Conservation (phyloP, 495 filamentous ascomycete genomes). For the Polyplosphaeria fusca region DNA sequence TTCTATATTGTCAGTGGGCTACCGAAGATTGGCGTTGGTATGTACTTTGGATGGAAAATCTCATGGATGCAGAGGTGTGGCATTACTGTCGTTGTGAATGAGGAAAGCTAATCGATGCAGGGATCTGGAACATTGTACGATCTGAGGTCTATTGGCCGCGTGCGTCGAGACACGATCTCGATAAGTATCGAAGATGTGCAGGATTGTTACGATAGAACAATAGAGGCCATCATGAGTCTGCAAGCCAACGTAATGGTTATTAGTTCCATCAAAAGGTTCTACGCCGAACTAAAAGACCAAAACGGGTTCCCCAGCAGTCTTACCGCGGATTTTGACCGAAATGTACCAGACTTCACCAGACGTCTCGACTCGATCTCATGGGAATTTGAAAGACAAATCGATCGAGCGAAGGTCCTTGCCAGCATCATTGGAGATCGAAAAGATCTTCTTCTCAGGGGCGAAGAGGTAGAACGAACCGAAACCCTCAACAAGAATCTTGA, state of each 20-base stretch:
- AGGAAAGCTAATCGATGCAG: background rate
- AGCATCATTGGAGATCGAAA: background rate
- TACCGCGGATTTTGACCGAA: constrained; percentile 24
- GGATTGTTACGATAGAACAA: constrained; percentile 40
- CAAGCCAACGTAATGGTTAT: constrained; percentile 44
- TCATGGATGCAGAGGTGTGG: constrained; percentile 38
- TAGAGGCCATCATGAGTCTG: constrained; percentile 41
- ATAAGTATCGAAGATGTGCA: constrained; percentile 42
- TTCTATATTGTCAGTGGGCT: constrained; percentile 44
- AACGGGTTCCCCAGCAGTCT: constrained; percentile 36
- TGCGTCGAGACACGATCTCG: background rate
- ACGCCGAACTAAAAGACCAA: constrained; percentile 35
- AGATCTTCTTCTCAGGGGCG: constrained; percentile 38
- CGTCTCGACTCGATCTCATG: constrained; percentile 41
- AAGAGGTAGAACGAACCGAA: constrained; percentile 41
- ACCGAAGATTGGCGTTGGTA: constrained; percentile 46
- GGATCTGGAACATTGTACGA: background rate
- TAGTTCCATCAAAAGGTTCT: constrained; percentile 40
- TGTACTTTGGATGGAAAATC: constrained; percentile 42
- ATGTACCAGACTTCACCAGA: constrained; percentile 38
- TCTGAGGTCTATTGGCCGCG: background rate
- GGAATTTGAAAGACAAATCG: constrained; percentile 43
- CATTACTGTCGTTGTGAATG: too few species aligned
- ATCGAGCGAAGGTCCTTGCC: constrained; percentile 22
- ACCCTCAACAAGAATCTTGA: constrained; percentile 39